Percentiles rank a stretch among this genome's conserved stretches.
phyloP scores from a whole-genome alignment of 805 yeast genomes.

The Candida boleticola region DNA sequence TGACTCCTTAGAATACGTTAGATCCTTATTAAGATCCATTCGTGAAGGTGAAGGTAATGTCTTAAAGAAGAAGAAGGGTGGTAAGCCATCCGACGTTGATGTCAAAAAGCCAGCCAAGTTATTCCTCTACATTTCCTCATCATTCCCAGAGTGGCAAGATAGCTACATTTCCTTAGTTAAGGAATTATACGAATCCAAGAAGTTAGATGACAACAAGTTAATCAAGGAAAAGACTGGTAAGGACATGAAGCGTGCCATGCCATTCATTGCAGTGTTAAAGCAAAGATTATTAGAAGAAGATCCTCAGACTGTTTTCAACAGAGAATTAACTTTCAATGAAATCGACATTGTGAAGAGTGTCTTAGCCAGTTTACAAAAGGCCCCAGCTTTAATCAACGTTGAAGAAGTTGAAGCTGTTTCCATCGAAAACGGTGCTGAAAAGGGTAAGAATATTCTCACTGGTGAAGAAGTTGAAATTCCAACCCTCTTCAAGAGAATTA shows the following conservation, averaged over 20 bases:
- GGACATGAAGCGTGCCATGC: constrained; percentile 98
- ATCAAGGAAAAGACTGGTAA: constrained; percentile 69
- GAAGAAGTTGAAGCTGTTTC: constrained; percentile 58
- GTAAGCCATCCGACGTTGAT: constrained; percentile 73
- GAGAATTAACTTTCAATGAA: constrained; percentile 85
- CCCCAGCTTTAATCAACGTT: constrained; percentile 58
- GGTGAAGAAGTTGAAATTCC: constrained; percentile 65
- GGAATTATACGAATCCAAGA: constrained; percentile 61
- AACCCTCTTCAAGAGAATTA: constrained; percentile 60
- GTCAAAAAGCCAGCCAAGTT: constrained; percentile 68
- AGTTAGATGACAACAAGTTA: constrained; percentile 61
- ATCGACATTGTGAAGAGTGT: constrained; percentile 58
- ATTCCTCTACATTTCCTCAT: constrained; percentile 67
- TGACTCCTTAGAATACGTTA: constrained; percentile 77
- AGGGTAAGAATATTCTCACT: constrained; percentile 64
- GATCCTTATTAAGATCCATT: constrained; percentile 73
- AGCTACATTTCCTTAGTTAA: constrained; percentile 66
- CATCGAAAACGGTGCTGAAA: constrained; percentile 59
- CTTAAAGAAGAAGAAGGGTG: constrained; percentile 77
- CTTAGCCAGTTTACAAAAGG: constrained; percentile 53
- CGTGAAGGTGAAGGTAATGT: constrained; percentile 92
- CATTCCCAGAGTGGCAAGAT: constrained; percentile 76
- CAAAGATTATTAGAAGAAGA: constrained; percentile 70
- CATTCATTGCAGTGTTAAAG: constrained; percentile 84
- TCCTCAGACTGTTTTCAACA: constrained; percentile 79